Evolutionary conservation across 2,329 filamentous ascomycete species (phyloP).

Genomic region (Leptographium flavum): DNA sequence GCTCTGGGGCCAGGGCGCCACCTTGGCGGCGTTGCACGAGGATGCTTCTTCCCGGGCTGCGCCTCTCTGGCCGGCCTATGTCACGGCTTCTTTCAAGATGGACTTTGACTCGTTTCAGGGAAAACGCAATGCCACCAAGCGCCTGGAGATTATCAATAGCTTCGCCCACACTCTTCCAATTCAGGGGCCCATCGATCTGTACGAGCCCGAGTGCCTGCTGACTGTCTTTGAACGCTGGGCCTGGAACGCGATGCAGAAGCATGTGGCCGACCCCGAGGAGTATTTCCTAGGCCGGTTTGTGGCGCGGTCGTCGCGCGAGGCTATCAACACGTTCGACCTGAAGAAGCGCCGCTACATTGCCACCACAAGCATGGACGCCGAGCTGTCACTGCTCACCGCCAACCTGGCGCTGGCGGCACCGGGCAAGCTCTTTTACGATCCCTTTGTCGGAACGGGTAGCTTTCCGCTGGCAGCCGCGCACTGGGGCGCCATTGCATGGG

Average conservation of each 20-base stretch:
- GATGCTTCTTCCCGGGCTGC: conserved; percentile 44
- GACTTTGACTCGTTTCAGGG: conserved; percentile 70
- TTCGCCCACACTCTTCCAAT: conserved; percentile 64
- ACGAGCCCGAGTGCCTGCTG: conserved; percentile 58
- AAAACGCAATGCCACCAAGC: conserved; percentile 46
- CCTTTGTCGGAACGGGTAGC: conserved; percentile 88
- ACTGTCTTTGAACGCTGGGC: conserved; percentile 73
- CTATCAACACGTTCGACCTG: conserved; percentile 63
- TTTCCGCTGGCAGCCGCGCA: conserved; percentile 84
- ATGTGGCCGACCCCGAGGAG: conserved; percentile 38
- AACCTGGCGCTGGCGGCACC: conserved; percentile 76
- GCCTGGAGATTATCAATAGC: conserved; percentile 64
- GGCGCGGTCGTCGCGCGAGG: conserved; percentile 49
- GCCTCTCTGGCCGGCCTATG: conserved; percentile 54
- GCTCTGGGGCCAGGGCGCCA: conserved; percentile 65
- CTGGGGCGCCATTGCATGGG: conserved; percentile 72
- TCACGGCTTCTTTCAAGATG: conserved; percentile 63
- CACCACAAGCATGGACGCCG: conserved; percentile 94
- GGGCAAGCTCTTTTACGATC: conserved; percentile 82
- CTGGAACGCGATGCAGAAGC: conserved; percentile 32
- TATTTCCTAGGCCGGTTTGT: conserved; percentile 64
- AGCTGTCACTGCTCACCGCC: conserved; percentile 79
- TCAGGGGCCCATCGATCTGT: conserved; percentile 64
- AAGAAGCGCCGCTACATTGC: conserved; percentile 92
- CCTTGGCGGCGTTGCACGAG: conserved; percentile 53